Evolutionary conservation across 345 rosid genomes (phyloP).

Genomic region (Populus davidiana): DNA sequence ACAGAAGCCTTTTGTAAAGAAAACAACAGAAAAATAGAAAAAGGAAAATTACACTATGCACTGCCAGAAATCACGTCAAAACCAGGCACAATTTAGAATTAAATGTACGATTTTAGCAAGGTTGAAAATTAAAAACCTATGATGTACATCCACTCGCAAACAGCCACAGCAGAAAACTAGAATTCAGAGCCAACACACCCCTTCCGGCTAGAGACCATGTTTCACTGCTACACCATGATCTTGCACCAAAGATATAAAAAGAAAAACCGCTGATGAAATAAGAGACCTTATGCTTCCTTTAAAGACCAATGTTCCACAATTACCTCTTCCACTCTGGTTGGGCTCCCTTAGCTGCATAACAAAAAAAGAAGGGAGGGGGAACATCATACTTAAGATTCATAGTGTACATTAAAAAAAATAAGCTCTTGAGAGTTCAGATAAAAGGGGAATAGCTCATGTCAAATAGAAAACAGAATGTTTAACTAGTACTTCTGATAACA

Average conservation of each 20-base stretch:
- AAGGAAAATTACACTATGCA: background rate
- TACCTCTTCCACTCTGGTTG: constrained; percentile 63
- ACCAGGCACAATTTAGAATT: constrained; percentile 12
- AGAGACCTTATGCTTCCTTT: constrained; percentile 8
- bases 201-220: constrained; percentile 14
- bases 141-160: constrained; percentile 48
- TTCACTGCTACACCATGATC: constrained; percentile 31
- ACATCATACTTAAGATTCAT: too few species aligned
- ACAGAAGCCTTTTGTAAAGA: background rate
- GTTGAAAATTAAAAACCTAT: constrained; percentile 39
- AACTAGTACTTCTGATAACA: background rate
- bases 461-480: background rate
- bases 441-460: background rate
- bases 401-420: too few species aligned
- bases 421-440: background rate
- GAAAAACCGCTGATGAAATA: constrained; percentile 12
- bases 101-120: constrained; percentile 11
- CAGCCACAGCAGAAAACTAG: constrained; percentile 26
- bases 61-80: constrained; percentile 1
- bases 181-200: constrained; percentile 17
- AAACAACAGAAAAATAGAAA: background rate
- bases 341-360: constrained; percentile 53
- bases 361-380: background rate
- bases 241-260: constrained; percentile 12
- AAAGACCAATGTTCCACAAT: constrained; percentile 5